Evolutionary conservation across 495 filamentous ascomycete genomes (phyloP).

Genomic region (Chaetomidium leptoderma): DNA sequence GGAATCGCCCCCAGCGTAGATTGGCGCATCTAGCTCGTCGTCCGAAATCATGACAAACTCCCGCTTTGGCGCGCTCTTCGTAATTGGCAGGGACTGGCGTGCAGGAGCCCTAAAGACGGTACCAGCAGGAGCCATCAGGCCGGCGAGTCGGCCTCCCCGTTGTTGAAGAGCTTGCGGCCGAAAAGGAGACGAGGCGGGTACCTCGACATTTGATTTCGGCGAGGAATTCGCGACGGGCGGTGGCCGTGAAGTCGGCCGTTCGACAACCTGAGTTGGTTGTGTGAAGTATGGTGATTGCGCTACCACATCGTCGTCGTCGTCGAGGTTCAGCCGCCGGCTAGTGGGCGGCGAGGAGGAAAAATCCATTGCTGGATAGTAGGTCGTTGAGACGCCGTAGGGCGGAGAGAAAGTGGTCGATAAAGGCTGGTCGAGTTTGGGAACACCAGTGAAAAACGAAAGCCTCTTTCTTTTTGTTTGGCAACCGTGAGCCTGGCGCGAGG

Average conservation of each 20-base stretch:
- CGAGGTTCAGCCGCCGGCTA: slow-evolving; percentile 14
- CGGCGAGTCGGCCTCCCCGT: slow-evolving; percentile 45
- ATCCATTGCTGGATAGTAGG: slow-evolving; percentile 11
- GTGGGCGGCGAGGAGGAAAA: slow-evolving; percentile 22
- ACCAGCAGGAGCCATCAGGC: slow-evolving; percentile 70
- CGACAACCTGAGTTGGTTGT: slow-evolving; percentile 67
- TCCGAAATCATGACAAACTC: slow-evolving; percentile 42
- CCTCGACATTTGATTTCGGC: slow-evolving; percentile 61
- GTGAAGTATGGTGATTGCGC: slow-evolving; percentile 43
- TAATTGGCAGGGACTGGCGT: slow-evolving; percentile 12
- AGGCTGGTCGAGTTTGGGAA: background rate
- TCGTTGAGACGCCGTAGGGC: background rate
- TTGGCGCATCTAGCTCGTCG: slow-evolving; percentile 38
- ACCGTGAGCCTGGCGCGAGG: background rate
- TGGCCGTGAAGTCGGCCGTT: slow-evolving; percentile 16
- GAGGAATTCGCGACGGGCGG: slow-evolving; percentile 34
- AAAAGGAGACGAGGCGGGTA: slow-evolving; percentile 77
- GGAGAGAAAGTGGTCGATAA: background rate
- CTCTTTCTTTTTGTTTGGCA: background rate
- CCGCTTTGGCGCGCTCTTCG: slow-evolving; percentile 20
- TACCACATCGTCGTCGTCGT: slow-evolving; percentile 25
- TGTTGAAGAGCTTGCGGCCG: slow-evolving; percentile 28
- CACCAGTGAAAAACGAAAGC: background rate
- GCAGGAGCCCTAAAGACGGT: slow-evolving; percentile 60
- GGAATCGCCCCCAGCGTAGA: slow-evolving; percentile 36